Conservation (phyloP, 345 rosid species). For the Nasturtium officinale region DNA sequence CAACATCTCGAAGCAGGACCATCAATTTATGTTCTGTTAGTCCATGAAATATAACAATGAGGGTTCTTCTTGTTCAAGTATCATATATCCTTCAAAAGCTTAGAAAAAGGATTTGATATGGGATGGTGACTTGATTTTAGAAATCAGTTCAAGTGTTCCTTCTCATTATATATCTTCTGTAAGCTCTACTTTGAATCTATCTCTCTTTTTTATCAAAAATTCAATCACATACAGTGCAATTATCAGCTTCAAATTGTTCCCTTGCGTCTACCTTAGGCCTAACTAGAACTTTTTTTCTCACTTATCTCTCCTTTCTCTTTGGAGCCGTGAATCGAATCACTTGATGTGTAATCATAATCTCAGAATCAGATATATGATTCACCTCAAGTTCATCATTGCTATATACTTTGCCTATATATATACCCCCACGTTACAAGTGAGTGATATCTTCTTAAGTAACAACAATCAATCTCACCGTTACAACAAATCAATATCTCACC, state of each 20-base stretch:
- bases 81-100: too few species aligned
- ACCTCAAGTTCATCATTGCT: too few species aligned
- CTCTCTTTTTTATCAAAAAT: not conserved
- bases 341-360: not conserved
- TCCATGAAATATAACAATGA: constrained; percentile 8
- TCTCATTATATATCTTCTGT: constrained; percentile 32
- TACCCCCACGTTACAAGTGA: not conserved
- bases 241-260: not conserved
- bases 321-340: not conserved
- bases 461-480: not conserved
- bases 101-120: too few species aligned
- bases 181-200: not conserved
- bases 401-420: not conserved
- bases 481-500: too few species aligned
- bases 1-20: constrained; percentile 2
- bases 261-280: not conserved
- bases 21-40: not conserved
- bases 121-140: not conserved
- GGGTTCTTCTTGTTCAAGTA: not conserved
- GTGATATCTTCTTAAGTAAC: not conserved
- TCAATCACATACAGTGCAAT: not conserved
- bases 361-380: not conserved
- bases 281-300: not conserved
- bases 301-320: not conserved
- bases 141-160: not conserved